phyloP scores from a whole-genome alignment of 2,329 filamentous ascomycete genomes.

The Epichloe elymi region DNA sequence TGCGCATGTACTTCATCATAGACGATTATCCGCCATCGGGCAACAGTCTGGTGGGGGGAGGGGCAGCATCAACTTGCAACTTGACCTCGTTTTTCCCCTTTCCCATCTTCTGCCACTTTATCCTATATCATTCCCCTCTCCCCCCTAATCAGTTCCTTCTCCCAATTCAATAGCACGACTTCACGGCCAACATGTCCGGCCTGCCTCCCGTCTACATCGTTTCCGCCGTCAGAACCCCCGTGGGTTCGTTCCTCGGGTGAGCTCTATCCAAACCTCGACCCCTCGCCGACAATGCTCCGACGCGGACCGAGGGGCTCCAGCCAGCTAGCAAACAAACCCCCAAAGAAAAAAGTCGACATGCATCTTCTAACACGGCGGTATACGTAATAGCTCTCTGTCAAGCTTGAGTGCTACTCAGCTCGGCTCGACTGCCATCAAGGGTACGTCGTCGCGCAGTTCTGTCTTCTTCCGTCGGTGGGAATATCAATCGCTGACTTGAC shows the following conservation, averaged over 20 bases:
- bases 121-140: not conserved
- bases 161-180: not conserved
- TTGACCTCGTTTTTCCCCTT: not conserved
- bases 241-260: constrained; percentile 90
- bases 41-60: too few species aligned
- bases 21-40: too few species aligned
- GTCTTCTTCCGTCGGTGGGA: not conserved
- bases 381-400: constrained; percentile 65
- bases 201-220: constrained; percentile 92
- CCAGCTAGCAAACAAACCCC: too few species aligned
- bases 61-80: too few species aligned
- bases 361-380: not conserved
- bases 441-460: constrained; percentile 31
- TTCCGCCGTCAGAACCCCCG: constrained; percentile 76
- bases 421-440: constrained; percentile 84
- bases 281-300: constrained; percentile 3
- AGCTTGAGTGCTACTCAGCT: constrained; percentile 77
- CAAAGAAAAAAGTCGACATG: not conserved
- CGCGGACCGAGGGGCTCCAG: not conserved
- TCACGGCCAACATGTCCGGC: constrained; percentile 48
- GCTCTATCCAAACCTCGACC: constrained; percentile 6
- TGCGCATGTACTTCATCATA: too few species aligned
- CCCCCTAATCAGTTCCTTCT: constrained; percentile 4
- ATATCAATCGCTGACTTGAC: not conserved
- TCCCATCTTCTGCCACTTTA: not conserved